phyloP scores from a whole-genome alignment of 495 filamentous ascomycete genomes.

The Clavariopsis aquatica region DNA sequence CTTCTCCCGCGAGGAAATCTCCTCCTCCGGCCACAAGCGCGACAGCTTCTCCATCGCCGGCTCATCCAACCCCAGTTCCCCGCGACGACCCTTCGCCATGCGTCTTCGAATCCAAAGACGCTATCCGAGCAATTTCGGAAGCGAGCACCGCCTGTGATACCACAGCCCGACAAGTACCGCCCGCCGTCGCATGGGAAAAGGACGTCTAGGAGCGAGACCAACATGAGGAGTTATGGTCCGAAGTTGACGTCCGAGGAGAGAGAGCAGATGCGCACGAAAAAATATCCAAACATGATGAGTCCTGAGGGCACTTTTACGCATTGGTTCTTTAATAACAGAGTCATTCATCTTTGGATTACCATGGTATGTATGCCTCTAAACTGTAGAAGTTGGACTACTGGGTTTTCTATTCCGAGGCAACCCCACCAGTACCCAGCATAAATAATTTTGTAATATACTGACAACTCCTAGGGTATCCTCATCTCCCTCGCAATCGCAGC shows the following conservation, averaged over 20 bases:
- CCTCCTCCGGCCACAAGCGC: conserved; percentile 24
- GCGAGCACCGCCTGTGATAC: conserved; percentile 61
- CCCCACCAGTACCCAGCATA: too few species aligned
- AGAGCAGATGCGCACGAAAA: conserved; percentile 59
- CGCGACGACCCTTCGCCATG: conserved; percentile 21
- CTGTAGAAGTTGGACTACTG: not conserved
- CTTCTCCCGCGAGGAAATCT: conserved; percentile 26
- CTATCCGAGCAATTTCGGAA: conserved; percentile 14
- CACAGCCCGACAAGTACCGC: conserved; percentile 77
- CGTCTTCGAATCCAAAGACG: conserved; percentile 19
- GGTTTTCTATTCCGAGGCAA: too few species aligned
- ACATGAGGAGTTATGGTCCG: conserved; percentile 62
- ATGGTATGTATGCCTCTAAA: conserved; percentile 56
- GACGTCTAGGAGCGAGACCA: conserved; percentile 51
- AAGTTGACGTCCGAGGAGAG: conserved; percentile 55
- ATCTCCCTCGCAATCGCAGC: conserved; percentile 65
- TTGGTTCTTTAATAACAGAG: conserved; percentile 70
- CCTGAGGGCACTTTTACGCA: conserved; percentile 71
- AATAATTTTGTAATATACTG: too few species aligned
- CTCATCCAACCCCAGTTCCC: not conserved
- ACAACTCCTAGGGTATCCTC: conserved; percentile 59
- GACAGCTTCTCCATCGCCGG: conserved; percentile 1
- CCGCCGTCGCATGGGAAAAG: conserved; percentile 79
- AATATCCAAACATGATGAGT: conserved; percentile 83
- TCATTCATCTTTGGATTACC: conserved; percentile 76